phyloP scores from a whole-genome alignment of 495 filamentous ascomycete species.

The Podospora didyma region DNA sequence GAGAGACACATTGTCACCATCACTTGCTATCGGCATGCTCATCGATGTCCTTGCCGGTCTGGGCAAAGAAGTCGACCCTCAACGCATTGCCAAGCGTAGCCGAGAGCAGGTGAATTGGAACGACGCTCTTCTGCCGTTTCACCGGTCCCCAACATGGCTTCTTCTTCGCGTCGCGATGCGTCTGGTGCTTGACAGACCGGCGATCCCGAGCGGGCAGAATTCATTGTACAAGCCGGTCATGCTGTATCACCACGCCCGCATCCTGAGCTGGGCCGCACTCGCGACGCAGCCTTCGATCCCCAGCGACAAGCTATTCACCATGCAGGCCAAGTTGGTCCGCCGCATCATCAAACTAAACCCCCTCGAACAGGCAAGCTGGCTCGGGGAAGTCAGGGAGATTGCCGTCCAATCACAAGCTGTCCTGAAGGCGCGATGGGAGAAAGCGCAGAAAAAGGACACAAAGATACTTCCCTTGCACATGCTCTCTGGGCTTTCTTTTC shows the following conservation, averaged over 20 bases:
- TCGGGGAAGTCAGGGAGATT: background rate
- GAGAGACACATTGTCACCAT: conserved; percentile 51
- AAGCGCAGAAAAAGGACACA: background rate
- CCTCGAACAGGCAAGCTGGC: background rate
- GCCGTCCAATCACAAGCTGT: background rate
- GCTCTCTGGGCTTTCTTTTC: conserved; percentile 5
- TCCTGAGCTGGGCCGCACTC: conserved; percentile 32
- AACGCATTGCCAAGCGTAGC: conserved; percentile 52
- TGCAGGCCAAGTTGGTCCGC: conserved; percentile 48
- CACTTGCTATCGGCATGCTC: conserved; percentile 54
- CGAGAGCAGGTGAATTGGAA: conserved; percentile 57
- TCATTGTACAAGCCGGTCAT: conserved; percentile 55
- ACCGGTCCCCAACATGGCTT: conserved; percentile 56
- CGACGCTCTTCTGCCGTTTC: conserved; percentile 43
- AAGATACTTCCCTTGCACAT: background rate
- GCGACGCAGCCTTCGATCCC: background rate
- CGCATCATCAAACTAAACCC: conserved; percentile 44
- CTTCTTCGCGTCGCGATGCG: conserved; percentile 55
- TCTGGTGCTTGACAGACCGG: conserved; percentile 16
- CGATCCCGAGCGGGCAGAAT: conserved; percentile 4
- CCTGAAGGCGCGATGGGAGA: conserved; percentile 12
- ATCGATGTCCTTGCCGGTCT: conserved; percentile 41
- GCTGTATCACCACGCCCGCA: conserved; percentile 41
- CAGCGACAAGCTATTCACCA: conserved; percentile 37
- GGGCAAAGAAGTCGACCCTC: conserved; percentile 26